Base-by-base conservation (phyloP, 2,329 filamentous ascomycete genomes). In the Leptographium wingfieldii region DNA sequence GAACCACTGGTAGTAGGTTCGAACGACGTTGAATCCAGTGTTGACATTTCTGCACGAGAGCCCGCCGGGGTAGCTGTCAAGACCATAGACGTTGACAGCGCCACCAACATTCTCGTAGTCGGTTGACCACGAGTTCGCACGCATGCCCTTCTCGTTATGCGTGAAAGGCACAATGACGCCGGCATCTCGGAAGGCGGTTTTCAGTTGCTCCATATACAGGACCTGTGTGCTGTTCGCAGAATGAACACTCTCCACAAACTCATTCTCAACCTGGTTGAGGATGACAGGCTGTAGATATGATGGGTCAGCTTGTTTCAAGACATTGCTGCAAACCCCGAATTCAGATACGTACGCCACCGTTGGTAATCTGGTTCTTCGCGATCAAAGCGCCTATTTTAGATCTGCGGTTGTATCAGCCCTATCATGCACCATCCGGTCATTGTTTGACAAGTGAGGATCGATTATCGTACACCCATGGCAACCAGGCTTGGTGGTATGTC, bases 211-310 rank as follows among this genome's bases (percentile, higher is more conserved):
- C 60, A 62, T 63, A 58, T 64, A 65, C 16, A 60, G 6, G 40
- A 61, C 60, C 25, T 63, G 54, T 5, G 59, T 61, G 58, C 66
- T 63, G 22, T 9, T 57, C n/a, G 63, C 63, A 7, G 61, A 58
- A 14, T 61, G 59, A 11, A n/a, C 51, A 3, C 53, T 59, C 25
- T 62, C 63, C 43, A 48, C 46, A 9, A 92, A 92, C 69, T 94
- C 90, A 63, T 94, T 95, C 69, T 95, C 90, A 0, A 87, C 85
- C 69, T 95, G 90, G 51, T 87, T 79, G 1, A 92, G 73, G 62
- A 95, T 89, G 9, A 95, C 79, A 0, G 88, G 88, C 0, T 62
- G 40, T n/a, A 10, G 3, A 1, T 9, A 35, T 9, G 14, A 35
- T 9, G 14, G 52, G 53, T 51, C 5, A 27, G 51, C 14, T 3